phyloP scores from a whole-genome alignment of 441 rosid genomes.

The Erysimum cheiri region DNA sequence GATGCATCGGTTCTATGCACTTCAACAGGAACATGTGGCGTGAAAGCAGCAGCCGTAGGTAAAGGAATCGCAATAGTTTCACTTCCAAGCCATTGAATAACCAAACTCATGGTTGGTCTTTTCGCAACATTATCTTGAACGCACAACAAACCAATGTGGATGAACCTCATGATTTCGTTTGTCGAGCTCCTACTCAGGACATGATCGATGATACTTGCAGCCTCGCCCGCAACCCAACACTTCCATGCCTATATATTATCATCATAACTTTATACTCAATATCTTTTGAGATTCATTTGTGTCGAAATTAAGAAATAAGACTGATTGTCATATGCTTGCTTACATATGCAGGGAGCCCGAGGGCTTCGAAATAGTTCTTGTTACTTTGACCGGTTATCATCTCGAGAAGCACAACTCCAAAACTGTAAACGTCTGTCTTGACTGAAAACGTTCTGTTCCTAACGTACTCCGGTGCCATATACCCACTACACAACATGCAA shows the following conservation, averaged over 20 bases:
- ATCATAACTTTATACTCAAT: neutral
- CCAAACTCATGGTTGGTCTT: conserved; percentile 25
- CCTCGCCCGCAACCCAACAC: conserved; percentile 11
- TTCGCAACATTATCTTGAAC: conserved; percentile 13
- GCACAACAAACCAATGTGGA: conserved; percentile 17
- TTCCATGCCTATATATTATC: conserved; percentile 22
- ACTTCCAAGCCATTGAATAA: conserved; percentile 30
- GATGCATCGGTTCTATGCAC: neutral
- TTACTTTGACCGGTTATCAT: conserved; percentile 23
- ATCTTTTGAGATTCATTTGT: neutral
- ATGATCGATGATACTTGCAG: conserved; percentile 14
- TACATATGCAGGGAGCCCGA: conserved; percentile 19
- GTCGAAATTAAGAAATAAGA: neutral
- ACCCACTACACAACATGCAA: conserved; percentile 4
- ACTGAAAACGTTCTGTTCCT: conserved; percentile 2
- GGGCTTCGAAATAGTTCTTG: conserved; percentile 1
- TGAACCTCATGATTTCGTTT: conserved; percentile 9
- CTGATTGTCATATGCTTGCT: neutral
- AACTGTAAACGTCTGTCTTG: conserved; percentile 25
- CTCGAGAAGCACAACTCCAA: conserved; percentile 22
- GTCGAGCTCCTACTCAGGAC: neutral
- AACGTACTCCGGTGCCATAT: conserved; percentile 34
- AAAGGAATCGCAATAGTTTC: conserved; percentile 10
- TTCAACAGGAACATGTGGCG: neutral
- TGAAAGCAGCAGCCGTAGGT: conserved; percentile 28